phyloP scores from a whole-genome alignment of 2,329 filamentous ascomycete genomes.

The Talaromyces sp. region DNA sequence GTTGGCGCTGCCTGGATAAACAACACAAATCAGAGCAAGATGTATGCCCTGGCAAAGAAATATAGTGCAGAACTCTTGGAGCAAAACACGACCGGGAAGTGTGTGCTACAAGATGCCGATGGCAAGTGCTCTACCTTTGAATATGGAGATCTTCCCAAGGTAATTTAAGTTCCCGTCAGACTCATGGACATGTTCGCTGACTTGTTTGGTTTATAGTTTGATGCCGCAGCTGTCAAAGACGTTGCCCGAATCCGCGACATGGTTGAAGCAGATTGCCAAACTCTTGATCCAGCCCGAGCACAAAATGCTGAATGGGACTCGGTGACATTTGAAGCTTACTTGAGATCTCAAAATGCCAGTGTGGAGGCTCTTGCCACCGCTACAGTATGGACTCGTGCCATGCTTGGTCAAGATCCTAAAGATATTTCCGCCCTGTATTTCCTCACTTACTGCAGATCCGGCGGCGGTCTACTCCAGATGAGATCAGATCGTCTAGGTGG shows the following conservation, averaged over 20 bases:
- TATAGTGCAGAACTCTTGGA: conserved; percentile 33
- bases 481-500: conserved; percentile 54
- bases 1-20: conserved; percentile 42
- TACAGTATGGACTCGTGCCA: conserved; percentile 49
- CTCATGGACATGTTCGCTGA: neutral
- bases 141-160: conserved; percentile 22
- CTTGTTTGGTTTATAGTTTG: neutral
- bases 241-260: neutral
- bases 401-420: conserved; percentile 52
- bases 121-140: conserved; percentile 25
- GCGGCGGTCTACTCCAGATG: conserved; percentile 54
- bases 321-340: conserved; percentile 1
- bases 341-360: neutral
- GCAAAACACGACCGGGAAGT: conserved; percentile 33
- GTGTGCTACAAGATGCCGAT: conserved; percentile 30
- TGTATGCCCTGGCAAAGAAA: conserved; percentile 30
- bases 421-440: conserved; percentile 56
- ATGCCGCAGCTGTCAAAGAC: neutral
- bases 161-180: neutral
- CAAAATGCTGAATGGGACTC: neutral
- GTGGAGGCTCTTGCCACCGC: neutral
- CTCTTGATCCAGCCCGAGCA: neutral
- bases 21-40: conserved; percentile 32
- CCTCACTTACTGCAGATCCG: conserved; percentile 56
- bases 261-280: neutral